A percentile compares a stretch with the other conserved stretches of the same genome.
These are phyloP conservation scores for Ophiostoma sp. DNA, from an alignment of 2,329 filamentous ascomycete genomes.

Conservation along the genomic window DNA sequence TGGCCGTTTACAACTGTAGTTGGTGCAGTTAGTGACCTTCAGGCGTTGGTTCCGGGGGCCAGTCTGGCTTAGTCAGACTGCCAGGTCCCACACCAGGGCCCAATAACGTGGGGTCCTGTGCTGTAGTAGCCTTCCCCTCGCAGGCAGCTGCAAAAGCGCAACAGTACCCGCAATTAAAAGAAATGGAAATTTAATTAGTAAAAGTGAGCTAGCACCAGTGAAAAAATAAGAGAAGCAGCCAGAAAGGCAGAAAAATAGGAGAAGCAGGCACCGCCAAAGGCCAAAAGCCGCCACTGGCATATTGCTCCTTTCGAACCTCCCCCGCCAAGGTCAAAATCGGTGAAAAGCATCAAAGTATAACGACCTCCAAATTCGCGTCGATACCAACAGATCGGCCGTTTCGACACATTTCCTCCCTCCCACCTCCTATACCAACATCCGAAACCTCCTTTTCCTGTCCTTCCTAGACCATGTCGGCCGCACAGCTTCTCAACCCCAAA, in stretches of 20 bases:
- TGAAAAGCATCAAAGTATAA: constrained; percentile 25
- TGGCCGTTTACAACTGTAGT: not conserved
- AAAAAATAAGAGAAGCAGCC: constrained; percentile 22
- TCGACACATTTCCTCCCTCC: not conserved
- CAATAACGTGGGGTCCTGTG: constrained; percentile 7
- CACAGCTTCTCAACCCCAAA: constrained; percentile 97
- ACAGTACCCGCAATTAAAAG: constrained; percentile 8
- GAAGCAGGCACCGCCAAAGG: constrained; percentile 17
- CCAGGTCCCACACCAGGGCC: not conserved
- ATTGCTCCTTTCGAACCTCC: constrained; percentile 19
- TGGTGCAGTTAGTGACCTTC: not conserved
- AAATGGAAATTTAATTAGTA: constrained; percentile 13
- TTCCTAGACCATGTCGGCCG: constrained; percentile 76
- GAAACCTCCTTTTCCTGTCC: not conserved
- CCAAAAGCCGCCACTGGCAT: not conserved
- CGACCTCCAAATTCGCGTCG: constrained; percentile 2
- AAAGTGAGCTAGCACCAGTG: constrained; percentile 5
- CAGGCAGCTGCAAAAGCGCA: constrained; percentile 17
- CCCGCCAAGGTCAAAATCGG: constrained; percentile 28
- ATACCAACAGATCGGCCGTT: not conserved
- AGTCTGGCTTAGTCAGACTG: not conserved
- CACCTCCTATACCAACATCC: not conserved
- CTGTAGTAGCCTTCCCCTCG: constrained; percentile 15
- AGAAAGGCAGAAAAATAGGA: constrained; percentile 22
- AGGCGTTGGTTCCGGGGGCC: not conserved